Percentiles rank a stretch among this genome's conserved stretches.
Conservation (phyloP, 805 yeast species). For the Barnettozyma populi region DNA sequence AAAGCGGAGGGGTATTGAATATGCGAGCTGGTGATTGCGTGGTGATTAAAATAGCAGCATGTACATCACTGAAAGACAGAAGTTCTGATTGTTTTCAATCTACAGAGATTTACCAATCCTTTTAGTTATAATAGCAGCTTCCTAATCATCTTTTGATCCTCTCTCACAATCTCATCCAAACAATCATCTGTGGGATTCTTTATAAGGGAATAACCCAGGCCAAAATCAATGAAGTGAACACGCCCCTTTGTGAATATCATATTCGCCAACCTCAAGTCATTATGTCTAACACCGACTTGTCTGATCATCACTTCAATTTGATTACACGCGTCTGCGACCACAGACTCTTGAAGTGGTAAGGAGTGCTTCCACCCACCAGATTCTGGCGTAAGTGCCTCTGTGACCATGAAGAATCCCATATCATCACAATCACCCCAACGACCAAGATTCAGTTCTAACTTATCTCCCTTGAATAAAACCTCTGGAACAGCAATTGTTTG, state of each 20-base stretch:
- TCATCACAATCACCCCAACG: not conserved
- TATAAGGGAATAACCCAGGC: not conserved
- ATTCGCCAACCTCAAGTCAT: not conserved
- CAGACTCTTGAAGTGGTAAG: not conserved
- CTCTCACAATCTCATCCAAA: not conserved
- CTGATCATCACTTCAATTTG: not conserved
- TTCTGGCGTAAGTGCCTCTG: not conserved
- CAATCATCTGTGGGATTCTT: not conserved
- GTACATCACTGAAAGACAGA: too few species aligned
- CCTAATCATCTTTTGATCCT: not conserved
- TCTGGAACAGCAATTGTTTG: not conserved
- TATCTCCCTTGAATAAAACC: not conserved
- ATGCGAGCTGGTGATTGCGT: too few species aligned
- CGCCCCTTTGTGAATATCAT: not conserved
- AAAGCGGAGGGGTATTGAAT: too few species aligned
- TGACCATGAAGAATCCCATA: conserved; percentile 1
- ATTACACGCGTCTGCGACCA: not conserved
- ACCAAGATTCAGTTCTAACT: not conserved
- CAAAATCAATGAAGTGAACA: conserved; percentile 1
- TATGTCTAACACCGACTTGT: not conserved
- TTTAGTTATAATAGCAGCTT: not conserved
- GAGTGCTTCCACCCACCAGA: not conserved
- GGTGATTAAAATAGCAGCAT: too few species aligned
- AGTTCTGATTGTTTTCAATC: too few species aligned
- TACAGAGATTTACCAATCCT: too few species aligned